Conservation (phyloP, 768 basidiomycete genomes). For the Russula sp. region DNA sequence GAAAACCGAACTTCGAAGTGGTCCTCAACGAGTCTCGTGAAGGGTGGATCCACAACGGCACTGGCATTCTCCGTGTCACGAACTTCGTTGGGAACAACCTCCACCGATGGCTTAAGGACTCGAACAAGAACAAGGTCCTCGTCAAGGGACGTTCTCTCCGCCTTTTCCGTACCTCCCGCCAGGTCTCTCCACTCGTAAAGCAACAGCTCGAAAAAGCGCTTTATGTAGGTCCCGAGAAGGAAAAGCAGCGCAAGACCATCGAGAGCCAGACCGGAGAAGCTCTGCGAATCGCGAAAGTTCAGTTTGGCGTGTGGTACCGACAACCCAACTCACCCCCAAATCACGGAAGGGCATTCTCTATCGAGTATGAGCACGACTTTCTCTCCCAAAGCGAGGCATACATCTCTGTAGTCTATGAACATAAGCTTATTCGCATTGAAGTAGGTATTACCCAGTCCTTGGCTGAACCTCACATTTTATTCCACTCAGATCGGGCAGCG, state of each 20-base stretch:
- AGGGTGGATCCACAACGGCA: conserved; percentile 58
- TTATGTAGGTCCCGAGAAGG: conserved; percentile 35
- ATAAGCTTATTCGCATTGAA: conserved; percentile 60
- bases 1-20: conserved; percentile 60
- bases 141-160: conserved; percentile 32
- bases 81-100: conserved; percentile 46
- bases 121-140: conserved; percentile 33
- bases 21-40: conserved; percentile 46
- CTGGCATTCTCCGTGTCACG: conserved; percentile 39
- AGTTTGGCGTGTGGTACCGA: conserved; percentile 62
- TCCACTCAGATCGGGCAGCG: conserved; percentile 20
- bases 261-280: conserved; percentile 42
- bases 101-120: conserved; percentile 41
- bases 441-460: conserved; percentile 40
- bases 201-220: conserved; percentile 35
- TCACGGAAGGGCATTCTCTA: conserved; percentile 49
- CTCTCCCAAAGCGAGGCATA: conserved; percentile 45
- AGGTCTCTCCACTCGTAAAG: conserved; percentile 9
- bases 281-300: conserved; percentile 58
- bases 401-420: conserved; percentile 63
- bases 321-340: conserved; percentile 24
- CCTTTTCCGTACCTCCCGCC: conserved; percentile 27
- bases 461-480: background rate
- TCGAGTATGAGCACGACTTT: conserved; percentile 64
- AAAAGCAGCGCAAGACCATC: conserved; percentile 30